Base-by-base conservation (phyloP, 2,329 filamentous ascomycete species). In the Atkinsonella texensis region DNA sequence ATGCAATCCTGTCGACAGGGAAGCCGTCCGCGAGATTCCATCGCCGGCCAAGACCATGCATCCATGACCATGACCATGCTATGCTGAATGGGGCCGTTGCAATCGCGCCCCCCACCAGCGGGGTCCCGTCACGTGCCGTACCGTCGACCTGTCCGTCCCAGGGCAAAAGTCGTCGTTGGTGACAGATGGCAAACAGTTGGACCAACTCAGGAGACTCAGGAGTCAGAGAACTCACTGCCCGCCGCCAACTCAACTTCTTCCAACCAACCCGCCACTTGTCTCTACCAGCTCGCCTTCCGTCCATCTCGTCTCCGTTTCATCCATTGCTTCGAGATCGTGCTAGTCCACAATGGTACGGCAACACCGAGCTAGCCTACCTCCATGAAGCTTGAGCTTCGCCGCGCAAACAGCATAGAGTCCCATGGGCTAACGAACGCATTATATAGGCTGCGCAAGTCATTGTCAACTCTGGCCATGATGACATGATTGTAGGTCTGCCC, bases 401-500 rank as follows among this genome's bases (percentile, higher is more conserved):
- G 8, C 10, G 10, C 40, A 15, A 23, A 28, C 12, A 43, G 32
- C 9, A 6, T 15, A 31, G 43, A 28, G 28, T 28, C 28, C 28
- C 28, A 9, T 15, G 10, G 41, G 32, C 53, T 69, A 63, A 70
- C 60, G 53, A 23, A 23, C 20, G 47, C 44, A 49, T 3, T 13
- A 13, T 50, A 48, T 55, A 72, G 69, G 65, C 70, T 57, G 62
- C 70, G 56, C 70, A 73, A 62, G 68, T 71, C 54, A 71, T 73
- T 58, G 63, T 68, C 52, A 73, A 71, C 61, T 69, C 70, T 49
- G 69, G 70, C 65, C 93, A 98, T 75, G 91, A 97, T 85, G 91
- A 96, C 69, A 97, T 97, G 91, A 96, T 98, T 80, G 91, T 97
- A 89, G 65, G 87, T 23, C 20, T 81, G 60, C 35, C 49, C 39